These are phyloP conservation scores for Venturia oleaginea DNA, from an alignment of 2,329 filamentous ascomycete genomes.

Conservation along the genomic window DNA sequence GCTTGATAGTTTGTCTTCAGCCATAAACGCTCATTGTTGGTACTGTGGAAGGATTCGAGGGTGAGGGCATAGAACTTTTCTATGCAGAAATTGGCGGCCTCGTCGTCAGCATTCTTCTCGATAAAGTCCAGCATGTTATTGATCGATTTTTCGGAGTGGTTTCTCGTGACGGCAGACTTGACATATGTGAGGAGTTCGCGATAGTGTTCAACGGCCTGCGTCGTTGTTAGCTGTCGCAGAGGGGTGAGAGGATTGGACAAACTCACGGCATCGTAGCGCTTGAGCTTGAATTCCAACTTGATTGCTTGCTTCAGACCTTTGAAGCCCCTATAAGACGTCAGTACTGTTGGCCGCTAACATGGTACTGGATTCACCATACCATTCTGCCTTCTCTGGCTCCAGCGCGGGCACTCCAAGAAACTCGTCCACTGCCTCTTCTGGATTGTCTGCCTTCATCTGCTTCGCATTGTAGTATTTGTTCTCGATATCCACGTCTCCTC, in stretches of 20 bases:
- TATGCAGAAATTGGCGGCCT: slow-evolving; percentile 70
- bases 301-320: slow-evolving; percentile 97
- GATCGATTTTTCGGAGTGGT: slow-evolving; percentile 98
- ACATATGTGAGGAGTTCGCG: slow-evolving; percentile 93
- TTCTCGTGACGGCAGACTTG: slow-evolving; percentile 90
- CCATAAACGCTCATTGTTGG: slow-evolving; percentile 95
- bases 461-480: slow-evolving; percentile 99
- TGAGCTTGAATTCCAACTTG: slow-evolving; percentile 91
- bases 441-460: slow-evolving; percentile 81
- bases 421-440: slow-evolving; percentile 80
- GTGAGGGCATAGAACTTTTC: slow-evolving; percentile 93
- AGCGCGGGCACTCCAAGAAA: slow-evolving; percentile 81
- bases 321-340: slow-evolving; percentile 55
- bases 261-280: slow-evolving; percentile 69
- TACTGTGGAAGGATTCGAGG: slow-evolving; percentile 88
- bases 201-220: slow-evolving; percentile 73
- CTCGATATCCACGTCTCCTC: slow-evolving; percentile 86
- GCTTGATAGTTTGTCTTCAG: slow-evolving; percentile 97
- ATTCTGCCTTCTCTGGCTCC: slow-evolving; percentile 89
- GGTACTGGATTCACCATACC: slow-evolving; percentile 39
- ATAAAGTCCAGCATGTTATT: slow-evolving; percentile 99
- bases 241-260: slow-evolving; percentile 3
- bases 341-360: slow-evolving; percentile 5
- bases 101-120: slow-evolving; percentile 72
- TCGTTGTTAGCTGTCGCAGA: slow-evolving; percentile 3